Evolutionary conservation across 495 filamentous ascomycete species (phyloP).

Genomic region (Neurospora pannonica): DNA sequence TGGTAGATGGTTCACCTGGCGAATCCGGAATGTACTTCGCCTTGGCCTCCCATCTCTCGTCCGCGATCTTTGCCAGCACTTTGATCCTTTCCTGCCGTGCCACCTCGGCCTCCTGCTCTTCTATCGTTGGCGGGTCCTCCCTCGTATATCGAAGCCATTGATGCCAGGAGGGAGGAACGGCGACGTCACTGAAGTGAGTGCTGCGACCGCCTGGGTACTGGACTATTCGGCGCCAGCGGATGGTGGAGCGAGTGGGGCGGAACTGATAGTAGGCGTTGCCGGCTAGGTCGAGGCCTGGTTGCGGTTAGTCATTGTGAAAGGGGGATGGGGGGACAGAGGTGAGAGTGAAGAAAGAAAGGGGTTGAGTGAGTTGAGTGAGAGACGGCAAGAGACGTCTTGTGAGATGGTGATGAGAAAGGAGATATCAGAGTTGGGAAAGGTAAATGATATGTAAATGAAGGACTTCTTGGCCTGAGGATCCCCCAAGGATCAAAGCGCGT

Average conservation of each 20-base stretch:
- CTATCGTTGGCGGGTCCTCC: constrained; percentile 53
- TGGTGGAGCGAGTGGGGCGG: constrained; percentile 42
- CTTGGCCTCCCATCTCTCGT: constrained; percentile 79
- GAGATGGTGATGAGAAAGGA: background rate
- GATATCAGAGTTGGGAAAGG: background rate
- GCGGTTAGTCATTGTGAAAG: constrained; percentile 6
- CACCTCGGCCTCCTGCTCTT: constrained; percentile 66
- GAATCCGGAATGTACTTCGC: constrained; percentile 28
- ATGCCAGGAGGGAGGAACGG: constrained; percentile 69
- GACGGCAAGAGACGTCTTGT: background rate
- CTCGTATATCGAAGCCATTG: constrained; percentile 92
- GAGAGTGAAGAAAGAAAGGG: background rate
- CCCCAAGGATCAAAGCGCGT: background rate
- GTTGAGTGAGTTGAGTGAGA: constrained; percentile 3
- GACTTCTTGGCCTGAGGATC: background rate
- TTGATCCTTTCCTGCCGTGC: constrained; percentile 60
- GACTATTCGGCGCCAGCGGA: constrained; percentile 55
- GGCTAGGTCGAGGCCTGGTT: constrained; percentile 66
- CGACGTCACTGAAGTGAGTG: constrained; percentile 58
- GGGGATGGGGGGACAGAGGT: background rate
- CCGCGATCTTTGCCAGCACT: constrained; percentile 64
- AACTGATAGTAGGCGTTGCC: constrained; percentile 97
- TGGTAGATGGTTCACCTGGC: background rate
- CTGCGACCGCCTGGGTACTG: constrained; percentile 39
- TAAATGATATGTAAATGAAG: background rate